Evolutionary conservation across 2,329 filamentous ascomycete genomes (phyloP), one percentile per base, ranked within the genome.

Genomic region (Elsinoe necatrix): DNA sequence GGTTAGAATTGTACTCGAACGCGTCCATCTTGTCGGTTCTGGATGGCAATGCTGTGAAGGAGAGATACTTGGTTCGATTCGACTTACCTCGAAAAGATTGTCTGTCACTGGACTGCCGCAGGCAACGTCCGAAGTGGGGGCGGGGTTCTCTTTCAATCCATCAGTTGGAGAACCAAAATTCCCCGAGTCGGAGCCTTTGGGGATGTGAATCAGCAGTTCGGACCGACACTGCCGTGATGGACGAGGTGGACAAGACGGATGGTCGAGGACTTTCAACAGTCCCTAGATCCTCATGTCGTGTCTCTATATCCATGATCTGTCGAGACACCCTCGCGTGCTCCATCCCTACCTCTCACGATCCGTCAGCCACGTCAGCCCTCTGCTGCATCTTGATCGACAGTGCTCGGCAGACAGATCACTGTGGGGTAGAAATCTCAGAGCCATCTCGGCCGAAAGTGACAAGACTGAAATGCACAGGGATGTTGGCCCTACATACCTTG

Each of bases 1-100:
- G 76, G 61, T 77, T 79, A 43, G 74, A 65, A 57, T 74, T 79
- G 68, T 82, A 82, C 63, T 77, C 77, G 65, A 82, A 82, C 11
- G 71, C 63, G n/a, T 78, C 73, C 77, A 80, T 79, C 7, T n/a
- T 56, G 54, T 6, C 25, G 5, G 42, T 47, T 12, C 11, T 25
- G 31, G 8, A 18, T 20, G 14, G 16, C 4, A 14, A 11, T 34
- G 25, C 20, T 7, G 25, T 25, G 4, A 34, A 20, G 6, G 29
- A 34, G 27, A 34, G n/a, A 16, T n/a, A 50, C 45, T 50, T 50
- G 20, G 25, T 34, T 29, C 18, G 45, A 50, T 14, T 27, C 16
- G 25, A 52, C 48, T 35, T 52, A 39, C 48, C 25, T n/a, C 12
- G 14, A 35, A 29, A 29, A 34, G 25, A 34, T 50, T 52, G 21